Base-by-base conservation (phyloP, 2,329 filamentous ascomycete species). In the Neurospora sp. region DNA sequence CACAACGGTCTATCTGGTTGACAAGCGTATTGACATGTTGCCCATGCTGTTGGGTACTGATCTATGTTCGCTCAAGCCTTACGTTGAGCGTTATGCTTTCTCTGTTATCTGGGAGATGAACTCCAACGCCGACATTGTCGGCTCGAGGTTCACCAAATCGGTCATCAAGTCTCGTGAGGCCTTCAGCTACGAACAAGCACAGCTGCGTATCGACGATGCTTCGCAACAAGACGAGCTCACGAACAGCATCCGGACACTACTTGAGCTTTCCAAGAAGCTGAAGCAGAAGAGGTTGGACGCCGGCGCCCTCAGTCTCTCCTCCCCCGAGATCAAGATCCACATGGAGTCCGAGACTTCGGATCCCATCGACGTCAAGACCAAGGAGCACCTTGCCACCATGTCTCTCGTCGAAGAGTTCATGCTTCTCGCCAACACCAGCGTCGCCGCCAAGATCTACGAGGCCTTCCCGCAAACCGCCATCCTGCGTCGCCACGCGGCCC, bases 1-100 rank as follows among this genome's bases (percentile, higher is more conserved):
- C 72, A 98, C 96, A 4, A 98, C 95, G 0, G 96, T 99, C 37
- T 99, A 99, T 79, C 85, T 99, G 17, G 96, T 99, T 3, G 96
- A 99, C 81, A 99, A 99, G 85, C 93, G 96, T 76, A 99, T 99
- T 76, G 96, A 99, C 83, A 99, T 99, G 96, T 86, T 99, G 79
- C 96, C 96, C 0, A 94, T 93, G 86, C 89, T 99, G 39, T 89
- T 99, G 12, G 96, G 96, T 70, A 99, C 96, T 0, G 94, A 99
- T 77, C 85, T 99, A 1, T 99, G 96, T 82, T 99, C 96, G 0
- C 84, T 99, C 23, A 98, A 98, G 80, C 96, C 96, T 0, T 96
- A 97, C 76, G 93, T 99, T n/a, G 96, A 99, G 82, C 92, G 92
- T 10, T 96, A 89, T 77, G 92, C 92, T 37, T 96, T 96, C 78